Base-by-base conservation (phyloP, 2,329 filamentous ascomycete species). In the Aaosphaeria arxii region DNA sequence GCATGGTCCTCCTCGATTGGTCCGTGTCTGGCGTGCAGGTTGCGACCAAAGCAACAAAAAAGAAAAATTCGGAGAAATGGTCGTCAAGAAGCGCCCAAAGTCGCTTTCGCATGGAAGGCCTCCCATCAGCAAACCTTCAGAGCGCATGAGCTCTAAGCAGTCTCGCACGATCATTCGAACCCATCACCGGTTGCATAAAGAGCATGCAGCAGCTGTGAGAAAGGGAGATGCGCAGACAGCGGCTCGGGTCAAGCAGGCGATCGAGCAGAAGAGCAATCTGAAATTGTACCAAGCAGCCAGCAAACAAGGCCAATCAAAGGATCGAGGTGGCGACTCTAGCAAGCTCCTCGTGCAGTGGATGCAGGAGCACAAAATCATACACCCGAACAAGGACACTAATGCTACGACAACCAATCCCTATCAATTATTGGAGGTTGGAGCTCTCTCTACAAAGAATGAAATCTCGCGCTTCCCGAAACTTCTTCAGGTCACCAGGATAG, bases 371-470 rank as follows among this genome's bases (percentile, higher is more conserved):
- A 48, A 55, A n/a, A 46, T 67, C 9, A 33, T 69, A n/a, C 43
- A 55, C 24, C 29, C 30, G 13, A 40, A 47, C 51, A 52, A 45
- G 41, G 32, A 47, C 33, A 36, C 11, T 50, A 13, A 46, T 43
- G 29, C 41, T 30, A 5, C 7, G 41, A 0, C 24, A 9, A 17
- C 43, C 5, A 9, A 44, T 4, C 39, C 47, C 45, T 69, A 89
- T 36, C 81, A 78, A 17, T 83, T 97, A 74, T 83, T 99, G 5
- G 94, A 99, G 71, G 85, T 99, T 43, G 94, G 94, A 6, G 88
- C 91, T 1, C 74, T 99, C 45, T 95, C 89, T 57, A 88, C 85
- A 3, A 80, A 81, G 36, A 99, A 99, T 67, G 87, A 87, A 11
- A 95, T 91, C 69, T 92, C 91, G 1, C 82, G 77, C 51, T 87